Evolutionary conservation across 805 yeast species (phyloP), one percentile per base, ranked within the genome.

Genomic region (Grigorovia humatica): DNA sequence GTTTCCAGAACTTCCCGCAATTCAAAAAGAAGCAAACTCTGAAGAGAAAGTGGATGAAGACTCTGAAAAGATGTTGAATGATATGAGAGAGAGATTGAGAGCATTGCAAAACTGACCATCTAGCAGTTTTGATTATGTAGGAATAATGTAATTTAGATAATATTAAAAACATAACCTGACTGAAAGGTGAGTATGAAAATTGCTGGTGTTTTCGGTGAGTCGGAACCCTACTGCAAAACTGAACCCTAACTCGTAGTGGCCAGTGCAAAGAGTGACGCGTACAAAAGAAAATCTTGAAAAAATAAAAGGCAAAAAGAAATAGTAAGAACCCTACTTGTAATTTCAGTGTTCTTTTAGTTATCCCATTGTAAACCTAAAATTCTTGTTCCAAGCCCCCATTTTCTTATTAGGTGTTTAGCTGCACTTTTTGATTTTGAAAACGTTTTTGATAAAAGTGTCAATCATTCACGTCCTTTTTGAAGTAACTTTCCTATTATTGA

Each of bases 41-140:
- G 70, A 64, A 40, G 82, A 73, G 17, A 73, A 70, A 48, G 71
- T 68, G 30, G 79, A 70, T 17, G 85, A 77, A 18, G 90, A 83
- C 43, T 91, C 88, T 54, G 85, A 82, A 55, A 83, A 79, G 54
- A 80, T 87, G 61, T 71, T 91, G 51, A 80, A 80, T 57, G 89
- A 84, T 58, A 91, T 93, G 97, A 77, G 96, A 59, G 91, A 90
- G 63, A 74, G 98, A 53, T 74, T 91, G 47, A 82, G 76, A 60
- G 97, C 96, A 0, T 70, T 91, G 54, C 97, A 91, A 64, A 77
- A 76, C 50, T 80, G 56, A 32, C 11, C 19, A 42, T 12, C 11
- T 9, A 18, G 44, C 45, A 43, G 17, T 2, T 12, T 38, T n/a
- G 13, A 9, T 12, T 13, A 15, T n/a, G 13, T 38, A 15, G 18